Conservation (phyloP, 306 rosid genomes). For the Urtica urens region DNA sequence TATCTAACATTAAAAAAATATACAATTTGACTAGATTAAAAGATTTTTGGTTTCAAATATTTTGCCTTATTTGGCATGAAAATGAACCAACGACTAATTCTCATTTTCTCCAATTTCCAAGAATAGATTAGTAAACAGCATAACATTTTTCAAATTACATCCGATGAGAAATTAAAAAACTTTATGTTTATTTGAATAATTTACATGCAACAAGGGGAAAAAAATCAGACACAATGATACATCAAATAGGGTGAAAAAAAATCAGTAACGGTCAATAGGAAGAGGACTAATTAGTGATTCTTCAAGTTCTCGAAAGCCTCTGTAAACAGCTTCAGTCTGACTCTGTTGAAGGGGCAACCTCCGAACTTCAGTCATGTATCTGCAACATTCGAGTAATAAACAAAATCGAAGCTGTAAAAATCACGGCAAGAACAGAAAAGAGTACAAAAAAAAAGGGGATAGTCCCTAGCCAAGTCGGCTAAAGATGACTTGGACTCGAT, state of each 20-base stretch:
- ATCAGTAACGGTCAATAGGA: constrained; percentile 57
- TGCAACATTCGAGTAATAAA: constrained; percentile 26
- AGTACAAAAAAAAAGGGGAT: no score
- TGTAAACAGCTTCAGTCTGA: constrained; percentile 63
- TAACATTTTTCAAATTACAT: no score
- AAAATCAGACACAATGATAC: constrained; percentile 25
- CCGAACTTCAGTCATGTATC: constrained; percentile 89
- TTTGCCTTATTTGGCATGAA: no score
- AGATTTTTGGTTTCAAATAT: no score
- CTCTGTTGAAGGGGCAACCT: constrained; percentile 82
- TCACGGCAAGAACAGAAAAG: neutral
- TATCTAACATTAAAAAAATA: no score
- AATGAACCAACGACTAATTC: no score
- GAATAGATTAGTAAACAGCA: no score
- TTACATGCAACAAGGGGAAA: constrained; percentile 18
- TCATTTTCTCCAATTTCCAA: no score
- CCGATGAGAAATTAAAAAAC: no score
- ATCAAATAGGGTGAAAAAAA: constrained; percentile 14
- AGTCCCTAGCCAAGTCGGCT: no score
- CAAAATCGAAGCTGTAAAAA: constrained; percentile 12
- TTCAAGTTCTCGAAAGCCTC: constrained; percentile 85
- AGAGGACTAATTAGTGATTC: constrained; percentile 67
- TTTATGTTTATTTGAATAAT: neutral
- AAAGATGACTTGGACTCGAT: no score
- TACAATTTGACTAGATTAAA: no score